Conservation (phyloP, 2,329 filamentous ascomycete species). For the Ceratocystiopsis sp. region DNA sequence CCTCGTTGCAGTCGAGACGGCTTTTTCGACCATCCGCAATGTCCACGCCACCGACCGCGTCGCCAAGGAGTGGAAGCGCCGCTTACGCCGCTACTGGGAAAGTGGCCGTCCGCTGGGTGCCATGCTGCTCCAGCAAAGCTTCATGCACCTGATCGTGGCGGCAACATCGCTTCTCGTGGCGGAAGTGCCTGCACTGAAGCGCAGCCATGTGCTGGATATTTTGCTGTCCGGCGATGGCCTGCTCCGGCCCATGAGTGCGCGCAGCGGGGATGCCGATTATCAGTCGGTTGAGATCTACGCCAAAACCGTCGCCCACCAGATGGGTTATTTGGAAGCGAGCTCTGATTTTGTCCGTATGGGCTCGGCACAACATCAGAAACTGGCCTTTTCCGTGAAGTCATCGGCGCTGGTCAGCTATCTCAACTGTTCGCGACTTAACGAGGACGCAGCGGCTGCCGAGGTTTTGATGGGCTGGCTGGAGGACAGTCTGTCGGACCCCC, state of each 20-base stretch:
- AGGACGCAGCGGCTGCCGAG: slow-evolving; percentile 65
- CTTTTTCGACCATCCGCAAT: slow-evolving; percentile 80
- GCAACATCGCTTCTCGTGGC: slow-evolving; percentile 58
- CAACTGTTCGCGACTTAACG: slow-evolving; percentile 69
- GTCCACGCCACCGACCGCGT: slow-evolving; percentile 46
- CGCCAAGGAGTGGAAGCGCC: slow-evolving; percentile 75
- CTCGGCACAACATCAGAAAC: slow-evolving; percentile 68
- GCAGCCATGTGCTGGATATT: slow-evolving; percentile 54
- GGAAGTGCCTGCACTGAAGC: slow-evolving; percentile 39
- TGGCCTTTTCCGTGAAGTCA: slow-evolving; percentile 75
- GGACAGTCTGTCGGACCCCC: slow-evolving; percentile 57
- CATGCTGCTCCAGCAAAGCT: slow-evolving; percentile 78
- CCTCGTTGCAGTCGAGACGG: slow-evolving; percentile 71
- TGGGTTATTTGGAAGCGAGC: slow-evolving; percentile 72
- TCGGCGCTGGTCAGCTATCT: slow-evolving; percentile 68
- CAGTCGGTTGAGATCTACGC: slow-evolving; percentile 46
- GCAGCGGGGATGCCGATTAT: slow-evolving; percentile 32
- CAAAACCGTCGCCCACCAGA: slow-evolving; percentile 61
- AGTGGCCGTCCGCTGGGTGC: slow-evolving; percentile 70
- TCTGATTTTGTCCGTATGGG: slow-evolving; percentile 80
- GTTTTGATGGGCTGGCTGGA: slow-evolving; percentile 73
- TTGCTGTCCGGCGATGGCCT: slow-evolving; percentile 43
- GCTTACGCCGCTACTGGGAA: slow-evolving; percentile 65
- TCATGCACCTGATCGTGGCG: slow-evolving; percentile 69
- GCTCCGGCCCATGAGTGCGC: slow-evolving; percentile 23